Evolutionary conservation across 164 flowering plant species (phyloP), one percentile per base, ranked within the genome.

Genomic region (Magnolia sinica): DNA sequence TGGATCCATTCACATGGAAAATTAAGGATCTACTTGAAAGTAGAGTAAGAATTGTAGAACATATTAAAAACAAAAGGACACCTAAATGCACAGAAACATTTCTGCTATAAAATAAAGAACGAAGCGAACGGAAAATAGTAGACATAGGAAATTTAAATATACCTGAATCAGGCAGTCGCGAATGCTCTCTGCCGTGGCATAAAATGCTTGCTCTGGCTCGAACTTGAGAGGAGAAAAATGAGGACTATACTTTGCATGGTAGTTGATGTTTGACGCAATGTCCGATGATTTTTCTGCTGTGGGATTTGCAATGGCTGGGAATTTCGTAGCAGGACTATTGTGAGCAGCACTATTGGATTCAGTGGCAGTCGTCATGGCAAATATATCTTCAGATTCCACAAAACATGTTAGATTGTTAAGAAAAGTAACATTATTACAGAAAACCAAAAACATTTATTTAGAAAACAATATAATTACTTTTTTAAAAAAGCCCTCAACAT

Each of bases 221-320:
- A 93, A 92, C 88, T 92, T 93, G 81, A 88, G 82, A 23, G 96
- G 97, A 8, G 98, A 93, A 74, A 95, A 95, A 85, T 95, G 99
- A 77, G 98, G 97, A 78, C 85, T 90, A 76, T 83, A 92, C n/a
- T 72, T 83, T 13, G 94, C 93, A 74, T 95, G 98, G 76, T 91
- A 95, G 73, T 81, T 90, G 85, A 95, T 95, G 74, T 93, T 93
- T 1, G 93, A 85, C 0, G 98, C 98, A 50, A 95, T 88, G 49
- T 88, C 92, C 14, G 82, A 49, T 7, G 97, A 83, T n/a, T 87
- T 85, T 68, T 85, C 87, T 0, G 96, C 88, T 76, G 85, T 74
- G 0, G 98, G 98, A 76, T 89, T 76, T 2, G 98, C 93, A 20
- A 75, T 79, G 0, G 93, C 88, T 7, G 90, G 89, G 71, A 91